Evolutionary conservation across 2,329 filamentous ascomycete species (phyloP).

Genomic region (Nothophaeocryptopus gaeumannii): DNA sequence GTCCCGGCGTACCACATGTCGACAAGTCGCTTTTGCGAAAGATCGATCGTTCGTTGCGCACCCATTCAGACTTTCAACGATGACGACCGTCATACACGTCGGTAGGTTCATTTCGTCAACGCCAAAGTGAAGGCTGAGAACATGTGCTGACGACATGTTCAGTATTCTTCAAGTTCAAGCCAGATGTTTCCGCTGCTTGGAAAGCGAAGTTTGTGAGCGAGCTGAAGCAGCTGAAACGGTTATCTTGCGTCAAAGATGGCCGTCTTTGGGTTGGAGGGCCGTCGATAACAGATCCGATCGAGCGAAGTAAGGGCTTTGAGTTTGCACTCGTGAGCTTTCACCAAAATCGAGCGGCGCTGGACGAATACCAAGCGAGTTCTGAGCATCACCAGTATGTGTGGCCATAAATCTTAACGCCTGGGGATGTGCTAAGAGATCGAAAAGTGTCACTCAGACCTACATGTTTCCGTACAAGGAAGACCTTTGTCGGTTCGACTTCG

Average conservation of each 20-base stretch:
- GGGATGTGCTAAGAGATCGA: too few relatives aligned
- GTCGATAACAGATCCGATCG: constrained; percentile 52
- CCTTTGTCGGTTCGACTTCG: constrained; percentile 55
- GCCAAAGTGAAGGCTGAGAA: too few relatives aligned
- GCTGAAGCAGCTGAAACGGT: constrained; percentile 49
- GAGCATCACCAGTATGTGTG: constrained; percentile 44
- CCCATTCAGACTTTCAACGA: too few relatives aligned
- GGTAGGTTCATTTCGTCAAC: too few relatives aligned
- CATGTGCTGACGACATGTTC: too few relatives aligned
- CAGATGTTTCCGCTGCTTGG: constrained; percentile 43
- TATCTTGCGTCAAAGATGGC: constrained; percentile 50
- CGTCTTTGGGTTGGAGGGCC: constrained; percentile 53
- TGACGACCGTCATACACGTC: too few relatives aligned
- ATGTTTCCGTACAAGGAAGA: constrained; percentile 56
- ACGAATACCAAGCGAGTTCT: constrained; percentile 52
- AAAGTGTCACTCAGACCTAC: constrained; percentile 51
- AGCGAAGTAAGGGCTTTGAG: constrained; percentile 54
- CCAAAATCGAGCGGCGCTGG: constrained; percentile 44
- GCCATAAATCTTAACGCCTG: constrained; percentile 22
- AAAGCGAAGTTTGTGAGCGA: constrained; percentile 47
- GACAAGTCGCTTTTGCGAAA: too few relatives aligned
- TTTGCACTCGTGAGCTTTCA: constrained; percentile 55
- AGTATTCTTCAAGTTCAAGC: constrained; percentile 48
- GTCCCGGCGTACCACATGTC: too few relatives aligned
- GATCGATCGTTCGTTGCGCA: too few relatives aligned